Evolutionary conservation across 805 yeast species (phyloP).

Genomic region (Schwanniomyces yamadae): DNA sequence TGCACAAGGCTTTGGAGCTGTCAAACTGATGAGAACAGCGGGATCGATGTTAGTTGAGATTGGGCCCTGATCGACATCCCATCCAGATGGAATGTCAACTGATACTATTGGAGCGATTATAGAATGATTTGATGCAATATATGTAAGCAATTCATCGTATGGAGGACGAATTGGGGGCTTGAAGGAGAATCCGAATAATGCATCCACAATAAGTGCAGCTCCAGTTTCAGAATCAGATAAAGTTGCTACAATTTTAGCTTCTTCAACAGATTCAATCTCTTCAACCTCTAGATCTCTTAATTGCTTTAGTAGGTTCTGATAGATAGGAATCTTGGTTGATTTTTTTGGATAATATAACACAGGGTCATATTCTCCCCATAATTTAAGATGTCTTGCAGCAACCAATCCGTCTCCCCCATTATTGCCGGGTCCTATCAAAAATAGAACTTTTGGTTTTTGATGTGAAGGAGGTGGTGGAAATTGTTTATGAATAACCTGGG

Average conservation of each 20-base stretch:
- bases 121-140: slow-evolving; percentile 32
- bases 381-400: slow-evolving; percentile 84
- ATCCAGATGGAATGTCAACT: slow-evolving; percentile 92
- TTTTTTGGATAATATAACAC: slow-evolving; percentile 74
- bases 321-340: slow-evolving; percentile 54
- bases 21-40: slow-evolving; percentile 69
- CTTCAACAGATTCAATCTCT: slow-evolving; percentile 44
- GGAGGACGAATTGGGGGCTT: slow-evolving; percentile 85
- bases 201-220: slow-evolving; percentile 58
- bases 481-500: slow-evolving; percentile 72
- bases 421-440: slow-evolving; percentile 93
- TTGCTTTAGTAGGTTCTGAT: slow-evolving; percentile 62
- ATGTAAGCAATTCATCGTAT: slow-evolving; percentile 47
- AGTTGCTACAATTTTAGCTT: slow-evolving; percentile 18
- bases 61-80: slow-evolving; percentile 95
- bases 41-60: slow-evolving; percentile 52
- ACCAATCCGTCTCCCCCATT: slow-evolving; percentile 97
- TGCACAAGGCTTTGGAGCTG: slow-evolving; percentile 94
- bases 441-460: slow-evolving; percentile 46
- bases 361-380: slow-evolving; percentile 75
- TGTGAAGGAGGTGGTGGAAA: slow-evolving; percentile 57
- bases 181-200: slow-evolving; percentile 92
- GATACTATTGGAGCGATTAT: slow-evolving; percentile 64
- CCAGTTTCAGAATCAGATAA: slow-evolving; percentile 3
- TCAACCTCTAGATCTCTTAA: slow-evolving; percentile 62